Evolutionary conservation across 2,329 filamentous ascomycete species (phyloP).

Genomic region (Grosmannia clavigera): DNA sequence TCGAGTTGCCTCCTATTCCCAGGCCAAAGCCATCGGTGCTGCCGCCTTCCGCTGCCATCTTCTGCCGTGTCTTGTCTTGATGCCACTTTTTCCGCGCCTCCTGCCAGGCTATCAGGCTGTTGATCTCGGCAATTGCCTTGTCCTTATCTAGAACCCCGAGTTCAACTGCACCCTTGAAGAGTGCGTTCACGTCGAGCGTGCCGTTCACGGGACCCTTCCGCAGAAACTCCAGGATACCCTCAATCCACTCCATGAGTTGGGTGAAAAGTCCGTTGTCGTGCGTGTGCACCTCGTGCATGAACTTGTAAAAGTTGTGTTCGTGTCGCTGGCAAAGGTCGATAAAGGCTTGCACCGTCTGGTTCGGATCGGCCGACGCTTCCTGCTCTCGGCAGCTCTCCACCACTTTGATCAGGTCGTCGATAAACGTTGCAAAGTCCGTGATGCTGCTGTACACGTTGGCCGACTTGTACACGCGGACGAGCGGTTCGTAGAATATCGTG

Average conservation of each 20-base stretch:
- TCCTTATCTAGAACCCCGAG: slow-evolving; percentile 56
- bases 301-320: slow-evolving; percentile 97
- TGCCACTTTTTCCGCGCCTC: slow-evolving; percentile 96
- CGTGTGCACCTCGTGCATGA: slow-evolving; percentile 92
- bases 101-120: slow-evolving; percentile 84
- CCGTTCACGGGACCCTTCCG: slow-evolving; percentile 75
- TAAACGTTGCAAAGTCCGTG: slow-evolving; percentile 87
- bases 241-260: slow-evolving; percentile 93
- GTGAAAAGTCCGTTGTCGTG: slow-evolving; percentile 96
- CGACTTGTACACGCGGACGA: slow-evolving; percentile 95
- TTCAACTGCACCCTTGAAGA: slow-evolving; percentile 71
- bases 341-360: slow-evolving; percentile 95
- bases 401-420: slow-evolving; percentile 79
- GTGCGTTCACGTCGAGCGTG: slow-evolving; percentile 84
- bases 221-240: slow-evolving; percentile 87
- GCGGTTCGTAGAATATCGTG: slow-evolving; percentile 96
- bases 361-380: slow-evolving; percentile 88
- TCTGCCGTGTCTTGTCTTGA: slow-evolving; percentile 91
- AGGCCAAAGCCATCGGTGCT: slow-evolving; percentile 10
- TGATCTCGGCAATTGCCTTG: slow-evolving; percentile 66
- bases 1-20: neutral
- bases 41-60: slow-evolving; percentile 80
- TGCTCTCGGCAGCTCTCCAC: slow-evolving; percentile 54
- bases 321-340: slow-evolving; percentile 93
- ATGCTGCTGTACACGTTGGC: slow-evolving; percentile 97